These are phyloP conservation scores for Aspergillus pseudoterreus DNA, from an alignment of 2,329 filamentous ascomycete species.

Conservation along the genomic window DNA sequence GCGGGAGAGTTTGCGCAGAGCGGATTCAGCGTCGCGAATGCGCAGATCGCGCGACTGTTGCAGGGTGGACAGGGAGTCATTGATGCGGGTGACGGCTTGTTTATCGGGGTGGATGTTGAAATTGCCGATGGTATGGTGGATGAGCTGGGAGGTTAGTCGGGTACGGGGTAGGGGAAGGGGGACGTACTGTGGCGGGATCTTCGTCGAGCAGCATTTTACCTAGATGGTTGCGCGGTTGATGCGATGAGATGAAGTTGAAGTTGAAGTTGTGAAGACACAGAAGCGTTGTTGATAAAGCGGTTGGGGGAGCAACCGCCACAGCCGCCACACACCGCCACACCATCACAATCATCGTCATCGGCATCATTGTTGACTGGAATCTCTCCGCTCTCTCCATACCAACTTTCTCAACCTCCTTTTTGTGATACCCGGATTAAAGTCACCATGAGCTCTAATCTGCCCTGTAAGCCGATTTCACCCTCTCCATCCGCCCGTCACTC, in stretches of 20 bases:
- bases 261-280: not conserved
- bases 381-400: not conserved
- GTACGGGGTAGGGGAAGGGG: not conserved
- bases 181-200: conserved; percentile 72
- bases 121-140: conserved; percentile 85
- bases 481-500: conserved; percentile 4
- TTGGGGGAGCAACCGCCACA: conserved; percentile 41
- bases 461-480: conserved; percentile 40
- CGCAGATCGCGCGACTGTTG: conserved; percentile 77
- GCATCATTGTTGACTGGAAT: too few relatives aligned
- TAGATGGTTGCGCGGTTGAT: conserved; percentile 1
- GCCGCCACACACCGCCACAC: conserved; percentile 8
- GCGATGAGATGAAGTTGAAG: conserved; percentile 2
- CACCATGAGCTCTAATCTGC: conserved; percentile 47
- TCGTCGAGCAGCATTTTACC: conserved; percentile 87
- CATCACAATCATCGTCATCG: too few relatives aligned
- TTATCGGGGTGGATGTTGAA: conserved; percentile 94
- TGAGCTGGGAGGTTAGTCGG: conserved; percentile 58
- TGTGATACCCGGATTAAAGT: not conserved
- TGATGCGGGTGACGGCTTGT: conserved; percentile 74
- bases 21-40: conserved; percentile 64
- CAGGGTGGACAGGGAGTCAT: conserved; percentile 78
- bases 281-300: conserved; percentile 19
- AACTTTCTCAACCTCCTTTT: not conserved
- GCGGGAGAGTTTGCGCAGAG: conserved; percentile 69